Evolutionary conservation across 1,284 basidiomycete genomes (phyloP).

Genomic region (Phellopilus nigrolimitatus): DNA sequence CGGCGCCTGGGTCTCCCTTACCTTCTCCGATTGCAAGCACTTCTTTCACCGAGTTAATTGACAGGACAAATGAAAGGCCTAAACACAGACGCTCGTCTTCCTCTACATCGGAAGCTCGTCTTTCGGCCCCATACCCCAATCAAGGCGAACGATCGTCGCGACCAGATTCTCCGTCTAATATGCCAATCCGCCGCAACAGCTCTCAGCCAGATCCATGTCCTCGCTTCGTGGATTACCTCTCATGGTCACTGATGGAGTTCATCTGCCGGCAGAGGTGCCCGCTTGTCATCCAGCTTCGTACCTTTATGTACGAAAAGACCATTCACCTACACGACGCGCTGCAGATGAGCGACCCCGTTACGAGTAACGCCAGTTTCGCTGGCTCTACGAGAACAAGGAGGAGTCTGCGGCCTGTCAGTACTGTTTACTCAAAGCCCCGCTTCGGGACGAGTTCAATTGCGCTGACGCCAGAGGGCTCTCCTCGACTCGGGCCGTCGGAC

Average conservation of each 20-base stretch:
- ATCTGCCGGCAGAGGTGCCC: conserved; percentile 60
- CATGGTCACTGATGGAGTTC: conserved; percentile 72
- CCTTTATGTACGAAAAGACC: conserved; percentile 59
- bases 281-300: conserved; percentile 58
- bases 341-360: conserved; percentile 23
- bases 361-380: conserved; percentile 8
- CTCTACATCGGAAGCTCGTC: conserved; percentile 9
- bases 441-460: conserved; percentile 32
- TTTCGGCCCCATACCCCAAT: neutral
- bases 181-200: conserved; percentile 24
- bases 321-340: conserved; percentile 40
- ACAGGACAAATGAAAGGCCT: conserved; percentile 6
- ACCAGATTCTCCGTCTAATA: conserved; percentile 23
- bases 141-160: conserved; percentile 24
- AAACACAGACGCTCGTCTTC: conserved; percentile 16
- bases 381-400: neutral
- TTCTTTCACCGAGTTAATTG: conserved; percentile 9
- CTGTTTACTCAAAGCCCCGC: conserved; percentile 43
- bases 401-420: conserved; percentile 39
- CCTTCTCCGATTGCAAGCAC: conserved; percentile 32
- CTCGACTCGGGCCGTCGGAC: conserved; percentile 33
- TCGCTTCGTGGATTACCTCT: conserved; percentile 63
- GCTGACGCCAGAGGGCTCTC: conserved; percentile 50
- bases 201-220: conserved; percentile 31
- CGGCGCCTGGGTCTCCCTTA: conserved; percentile 38